A percentile compares a stretch with the other conserved stretches of the same genome.
These are phyloP conservation scores for Scedosporium apiospermum DNA, from an alignment of 2,329 filamentous ascomycete genomes.

Conservation along the genomic window DNA sequence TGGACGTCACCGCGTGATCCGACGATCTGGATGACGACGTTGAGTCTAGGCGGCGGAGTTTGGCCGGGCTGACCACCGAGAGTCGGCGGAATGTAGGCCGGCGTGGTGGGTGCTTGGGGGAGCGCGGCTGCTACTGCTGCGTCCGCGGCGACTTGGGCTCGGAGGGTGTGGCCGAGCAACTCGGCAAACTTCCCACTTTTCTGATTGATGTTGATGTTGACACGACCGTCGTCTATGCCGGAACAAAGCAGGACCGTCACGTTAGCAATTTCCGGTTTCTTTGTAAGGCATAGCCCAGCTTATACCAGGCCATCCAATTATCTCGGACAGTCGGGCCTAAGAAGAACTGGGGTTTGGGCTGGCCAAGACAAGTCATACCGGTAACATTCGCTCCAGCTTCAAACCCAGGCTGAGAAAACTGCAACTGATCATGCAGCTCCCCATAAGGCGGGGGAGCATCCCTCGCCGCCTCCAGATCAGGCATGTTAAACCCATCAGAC, in stretches of 20 bases:
- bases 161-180: slow-evolving; percentile 55
- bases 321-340: neutral
- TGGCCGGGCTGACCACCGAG: slow-evolving; percentile 55
- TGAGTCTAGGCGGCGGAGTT: slow-evolving; percentile 47
- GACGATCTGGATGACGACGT: slow-evolving; percentile 67
- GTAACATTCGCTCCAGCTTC: slow-evolving; percentile 52
- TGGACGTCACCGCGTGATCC: slow-evolving; percentile 69
- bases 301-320: neutral
- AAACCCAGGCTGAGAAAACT: slow-evolving; percentile 53
- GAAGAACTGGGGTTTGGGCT: neutral
- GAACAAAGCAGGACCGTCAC: neutral
- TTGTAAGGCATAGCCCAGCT: neutral
- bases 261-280: too few species aligned
- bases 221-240: slow-evolving; percentile 56
- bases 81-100: slow-evolving; percentile 63
- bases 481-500: slow-evolving; percentile 29
- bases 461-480: slow-evolving; percentile 28
- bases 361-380: slow-evolving; percentile 22
- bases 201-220: slow-evolving; percentile 73
- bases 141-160: slow-evolving; percentile 41
- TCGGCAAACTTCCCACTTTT: slow-evolving; percentile 56
- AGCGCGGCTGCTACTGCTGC: slow-evolving; percentile 9
- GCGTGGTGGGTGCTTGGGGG: slow-evolving; percentile 23
- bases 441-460: slow-evolving; percentile 50
- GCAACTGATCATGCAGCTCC: slow-evolving; percentile 43